Conservation (phyloP, 2,329 filamentous ascomycete genomes). For the Parafenestella ontariensis region DNA sequence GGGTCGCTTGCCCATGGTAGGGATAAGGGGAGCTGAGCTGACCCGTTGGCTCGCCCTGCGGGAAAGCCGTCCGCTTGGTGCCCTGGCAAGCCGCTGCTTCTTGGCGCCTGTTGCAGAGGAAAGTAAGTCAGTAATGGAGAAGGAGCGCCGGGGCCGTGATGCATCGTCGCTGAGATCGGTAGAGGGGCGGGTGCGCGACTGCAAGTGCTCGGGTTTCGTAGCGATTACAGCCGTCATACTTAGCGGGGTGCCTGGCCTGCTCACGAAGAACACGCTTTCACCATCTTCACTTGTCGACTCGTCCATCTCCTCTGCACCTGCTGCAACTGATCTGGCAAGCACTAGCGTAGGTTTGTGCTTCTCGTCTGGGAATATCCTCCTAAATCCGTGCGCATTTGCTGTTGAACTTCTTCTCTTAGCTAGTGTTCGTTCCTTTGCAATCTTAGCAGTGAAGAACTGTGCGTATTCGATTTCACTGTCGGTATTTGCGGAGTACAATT, state of each 20-base stretch:
- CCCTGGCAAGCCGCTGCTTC: constrained; percentile 42
- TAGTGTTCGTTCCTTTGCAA: constrained; percentile 44
- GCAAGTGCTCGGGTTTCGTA: constrained; percentile 26
- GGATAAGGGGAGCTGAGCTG: constrained; percentile 42
- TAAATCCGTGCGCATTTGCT: constrained; percentile 48
- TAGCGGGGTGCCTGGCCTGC: constrained; percentile 49
- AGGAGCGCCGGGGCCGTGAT: constrained; percentile 54
- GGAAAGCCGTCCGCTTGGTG: constrained; percentile 32
- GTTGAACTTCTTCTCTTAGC: constrained; percentile 52
- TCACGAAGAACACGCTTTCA: constrained; percentile 50
- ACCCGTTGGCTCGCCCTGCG: constrained; percentile 42
- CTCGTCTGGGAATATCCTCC: constrained; percentile 54
- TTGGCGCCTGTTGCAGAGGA: constrained; percentile 45
- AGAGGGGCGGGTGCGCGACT: constrained; percentile 23
- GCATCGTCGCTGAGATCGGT: constrained; percentile 30
- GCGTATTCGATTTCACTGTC: constrained; percentile 44
- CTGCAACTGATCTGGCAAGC: constrained; percentile 51
- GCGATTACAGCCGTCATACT: constrained; percentile 39
- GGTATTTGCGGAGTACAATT: constrained; percentile 20
- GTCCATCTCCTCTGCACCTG: constrained; percentile 43
- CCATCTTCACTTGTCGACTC: constrained; percentile 47
- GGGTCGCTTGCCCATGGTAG: constrained; percentile 48
- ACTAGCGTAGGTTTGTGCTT: constrained; percentile 58
- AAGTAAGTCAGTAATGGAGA: constrained; percentile 58
- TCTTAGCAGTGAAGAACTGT: constrained; percentile 48